Conservation (phyloP, 352 stramenopile species). For the Saprolegnia parasitica region DNA sequence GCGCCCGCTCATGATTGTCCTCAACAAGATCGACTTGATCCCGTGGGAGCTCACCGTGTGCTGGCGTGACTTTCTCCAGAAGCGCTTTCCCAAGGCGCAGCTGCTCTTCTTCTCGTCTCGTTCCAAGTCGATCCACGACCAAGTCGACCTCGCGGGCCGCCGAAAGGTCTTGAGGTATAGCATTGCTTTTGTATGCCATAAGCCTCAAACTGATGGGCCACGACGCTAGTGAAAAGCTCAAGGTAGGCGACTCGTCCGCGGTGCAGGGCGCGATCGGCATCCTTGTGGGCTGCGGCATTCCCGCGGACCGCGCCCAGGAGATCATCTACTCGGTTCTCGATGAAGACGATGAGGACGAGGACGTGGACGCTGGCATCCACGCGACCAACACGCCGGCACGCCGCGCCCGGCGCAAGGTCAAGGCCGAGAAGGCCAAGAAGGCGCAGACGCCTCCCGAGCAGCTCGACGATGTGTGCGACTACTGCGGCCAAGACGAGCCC, state of each 20-base stretch:
- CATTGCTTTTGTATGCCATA: no score
- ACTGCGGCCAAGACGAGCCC: slow-evolving; percentile 65
- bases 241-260: slow-evolving; percentile 62
- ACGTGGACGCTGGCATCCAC: slow-evolving; percentile 31
- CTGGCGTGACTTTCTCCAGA: slow-evolving; percentile 61
- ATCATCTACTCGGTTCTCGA: slow-evolving; percentile 59
- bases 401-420: slow-evolving; percentile 45
- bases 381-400: slow-evolving; percentile 34
- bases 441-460: slow-evolving; percentile 17
- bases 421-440: slow-evolving; percentile 48
- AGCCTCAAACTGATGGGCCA: neutral
- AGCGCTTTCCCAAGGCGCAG: slow-evolving; percentile 59
- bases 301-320: slow-evolving; percentile 41
- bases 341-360: slow-evolving; percentile 21
- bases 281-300: slow-evolving; percentile 61
- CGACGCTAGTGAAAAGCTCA: slow-evolving; percentile 55
- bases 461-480: slow-evolving; percentile 43
- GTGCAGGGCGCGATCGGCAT: slow-evolving; percentile 64
- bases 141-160: slow-evolving; percentile 59
- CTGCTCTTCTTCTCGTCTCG: slow-evolving; percentile 75
- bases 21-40: slow-evolving; percentile 85
- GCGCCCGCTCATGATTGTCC: slow-evolving; percentile 75
- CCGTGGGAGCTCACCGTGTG: slow-evolving; percentile 50
- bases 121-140: slow-evolving; percentile 59
- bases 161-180: slow-evolving; percentile 59